A percentile compares a stretch with the other conserved stretches of the same genome.
phyloP scores from a whole-genome alignment of 495 filamentous ascomycete species.

The Xylaria curta region DNA sequence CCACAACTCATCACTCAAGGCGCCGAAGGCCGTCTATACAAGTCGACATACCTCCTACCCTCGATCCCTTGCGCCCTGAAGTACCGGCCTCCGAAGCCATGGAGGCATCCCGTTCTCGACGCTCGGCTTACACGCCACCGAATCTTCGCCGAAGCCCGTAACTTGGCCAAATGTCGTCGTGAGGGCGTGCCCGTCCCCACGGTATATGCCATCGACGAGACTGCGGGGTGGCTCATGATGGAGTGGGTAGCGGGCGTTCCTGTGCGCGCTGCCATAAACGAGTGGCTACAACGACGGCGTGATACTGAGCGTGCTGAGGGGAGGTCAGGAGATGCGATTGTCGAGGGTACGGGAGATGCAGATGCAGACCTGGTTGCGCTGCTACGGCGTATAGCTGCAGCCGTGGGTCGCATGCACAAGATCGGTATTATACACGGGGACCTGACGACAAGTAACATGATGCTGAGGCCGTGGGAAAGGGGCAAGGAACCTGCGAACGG shows the following conservation, averaged over 20 bases:
- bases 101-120: conserved; percentile 91
- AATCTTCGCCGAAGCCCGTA: conserved; percentile 84
- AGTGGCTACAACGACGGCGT: conserved; percentile 55
- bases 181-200: conserved; percentile 82
- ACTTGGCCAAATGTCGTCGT: conserved; percentile 72
- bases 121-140: conserved; percentile 83
- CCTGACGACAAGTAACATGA: conserved; percentile 96
- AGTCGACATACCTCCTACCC: conserved; percentile 77
- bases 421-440: conserved; percentile 91
- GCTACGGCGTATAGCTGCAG: conserved; percentile 74
- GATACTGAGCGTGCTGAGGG: conserved; percentile 46
- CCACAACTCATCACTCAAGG: conserved; percentile 80
- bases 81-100: conserved; percentile 89
- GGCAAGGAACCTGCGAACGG: conserved; percentile 28
- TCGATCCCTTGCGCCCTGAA: conserved; percentile 80
- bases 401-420: conserved; percentile 80
- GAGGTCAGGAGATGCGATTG: conserved; percentile 47
- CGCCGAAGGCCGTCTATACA: conserved; percentile 94
- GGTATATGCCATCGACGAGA: conserved; percentile 76
- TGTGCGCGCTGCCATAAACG: conserved; percentile 70
- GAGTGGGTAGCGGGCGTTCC: conserved; percentile 87
- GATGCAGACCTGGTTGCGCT: conserved; percentile 53
- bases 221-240: conserved; percentile 81
- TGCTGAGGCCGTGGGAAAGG: conserved; percentile 64
- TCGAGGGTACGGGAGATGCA: conserved; percentile 46